These are phyloP conservation scores for Hansfordia pulvinata DNA, from an alignment of 2,329 filamentous ascomycete species.

Conservation along the genomic window DNA sequence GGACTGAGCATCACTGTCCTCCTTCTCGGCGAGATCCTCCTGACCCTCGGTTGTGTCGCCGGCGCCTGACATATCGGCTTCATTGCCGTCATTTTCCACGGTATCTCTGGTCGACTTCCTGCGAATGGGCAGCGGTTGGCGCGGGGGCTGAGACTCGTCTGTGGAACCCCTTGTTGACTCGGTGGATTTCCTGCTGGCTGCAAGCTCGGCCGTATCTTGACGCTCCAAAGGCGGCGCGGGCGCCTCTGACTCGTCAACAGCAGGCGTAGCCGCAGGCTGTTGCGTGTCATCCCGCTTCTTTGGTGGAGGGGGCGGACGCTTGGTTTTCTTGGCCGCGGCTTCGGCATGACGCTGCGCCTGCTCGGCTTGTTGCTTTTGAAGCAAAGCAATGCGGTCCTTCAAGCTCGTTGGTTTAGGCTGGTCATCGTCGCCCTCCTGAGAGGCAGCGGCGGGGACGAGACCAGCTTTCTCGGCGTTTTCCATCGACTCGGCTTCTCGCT, in stretches of 20 bases:
- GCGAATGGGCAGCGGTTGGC: slow-evolving; percentile 27
- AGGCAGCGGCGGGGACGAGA: slow-evolving; percentile 28
- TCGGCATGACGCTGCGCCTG: slow-evolving; percentile 75
- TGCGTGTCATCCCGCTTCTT: slow-evolving; percentile 51
- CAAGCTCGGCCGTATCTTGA: slow-evolving; percentile 32
- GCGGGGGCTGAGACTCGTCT: slow-evolving; percentile 29
- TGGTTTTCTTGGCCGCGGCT: slow-evolving; percentile 66
- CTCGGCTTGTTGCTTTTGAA: slow-evolving; percentile 90
- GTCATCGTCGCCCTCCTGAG: slow-evolving; percentile 49
- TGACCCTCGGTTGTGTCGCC: slow-evolving; percentile 50
- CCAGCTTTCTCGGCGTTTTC: slow-evolving; percentile 59
- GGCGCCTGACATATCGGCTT: slow-evolving; percentile 51
- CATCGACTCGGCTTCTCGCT: slow-evolving; percentile 50
- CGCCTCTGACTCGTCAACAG: slow-evolving; percentile 20
- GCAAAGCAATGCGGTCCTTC: slow-evolving; percentile 86
- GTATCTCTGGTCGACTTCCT: slow-evolving; percentile 37
- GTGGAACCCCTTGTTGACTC: slow-evolving; percentile 6
- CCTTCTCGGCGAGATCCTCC: slow-evolving; percentile 51
- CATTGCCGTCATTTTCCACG: slow-evolving; percentile 42
- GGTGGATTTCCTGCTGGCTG: slow-evolving; percentile 29
- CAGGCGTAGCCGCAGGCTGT: slow-evolving; percentile 15
- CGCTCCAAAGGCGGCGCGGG: slow-evolving; percentile 27
- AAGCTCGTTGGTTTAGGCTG: slow-evolving; percentile 84
- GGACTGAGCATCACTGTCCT: slow-evolving; percentile 56
- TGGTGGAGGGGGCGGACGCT: slow-evolving; percentile 44